These are phyloP conservation scores for Agrocybe pediades DNA, from an alignment of 768 basidiomycete species.

Conservation along the genomic window DNA sequence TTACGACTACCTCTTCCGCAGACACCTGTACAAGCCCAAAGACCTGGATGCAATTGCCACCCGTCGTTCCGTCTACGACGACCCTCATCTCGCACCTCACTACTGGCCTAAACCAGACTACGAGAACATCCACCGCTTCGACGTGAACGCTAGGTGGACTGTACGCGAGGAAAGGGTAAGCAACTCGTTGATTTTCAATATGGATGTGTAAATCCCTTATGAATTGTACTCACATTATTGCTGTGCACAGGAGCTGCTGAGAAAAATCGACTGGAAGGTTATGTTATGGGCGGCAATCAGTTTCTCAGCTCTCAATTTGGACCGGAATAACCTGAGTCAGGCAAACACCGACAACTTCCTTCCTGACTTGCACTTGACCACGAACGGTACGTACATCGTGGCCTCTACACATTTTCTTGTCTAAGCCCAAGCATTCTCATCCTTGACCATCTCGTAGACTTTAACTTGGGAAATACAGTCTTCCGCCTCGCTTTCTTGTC, in stretches of 20 bases:
- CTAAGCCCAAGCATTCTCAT: too few species aligned
- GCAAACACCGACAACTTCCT: conserved; percentile 74
- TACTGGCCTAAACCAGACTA: conserved; percentile 54
- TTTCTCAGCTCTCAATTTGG: conserved; percentile 41
- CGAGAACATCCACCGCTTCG: conserved; percentile 59
- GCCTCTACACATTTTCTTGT: too few species aligned
- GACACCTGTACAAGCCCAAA: conserved; percentile 16
- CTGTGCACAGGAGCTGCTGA: conserved; percentile 40
- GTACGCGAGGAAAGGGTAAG: conserved; percentile 50
- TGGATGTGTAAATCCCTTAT: background rate
- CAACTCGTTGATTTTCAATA: conserved; percentile 18
- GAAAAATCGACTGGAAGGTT: conserved; percentile 61
- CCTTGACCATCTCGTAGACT: too few species aligned
- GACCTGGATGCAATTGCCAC: conserved; percentile 44
- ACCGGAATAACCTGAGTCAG: conserved; percentile 60
- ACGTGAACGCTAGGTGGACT: conserved; percentile 61
- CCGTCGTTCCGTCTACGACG: conserved; percentile 54
- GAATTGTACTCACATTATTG: background rate
- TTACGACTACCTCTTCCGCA: conserved; percentile 34
- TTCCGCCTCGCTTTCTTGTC: too few species aligned
- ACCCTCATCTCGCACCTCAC: conserved; percentile 43
- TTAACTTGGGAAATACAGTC: too few species aligned
- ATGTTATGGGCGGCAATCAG: conserved; percentile 48
- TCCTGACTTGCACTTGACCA: conserved; percentile 56
- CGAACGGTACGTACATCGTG: too few species aligned